phyloP scores from a whole-genome alignment of 2,329 filamentous ascomycete species.

The Sordariomycetes sp. region DNA sequence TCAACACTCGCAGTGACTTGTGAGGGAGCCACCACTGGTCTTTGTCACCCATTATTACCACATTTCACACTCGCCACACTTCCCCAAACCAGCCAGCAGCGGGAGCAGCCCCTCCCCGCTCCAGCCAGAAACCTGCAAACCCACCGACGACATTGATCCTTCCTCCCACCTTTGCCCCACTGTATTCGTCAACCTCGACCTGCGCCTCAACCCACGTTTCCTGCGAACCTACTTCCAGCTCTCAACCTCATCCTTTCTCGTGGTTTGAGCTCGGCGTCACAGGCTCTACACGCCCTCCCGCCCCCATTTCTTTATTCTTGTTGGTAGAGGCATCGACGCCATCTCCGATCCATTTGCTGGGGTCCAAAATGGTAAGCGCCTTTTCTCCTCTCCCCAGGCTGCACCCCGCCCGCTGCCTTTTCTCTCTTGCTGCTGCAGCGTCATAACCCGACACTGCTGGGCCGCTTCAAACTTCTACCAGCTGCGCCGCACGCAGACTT shows the following conservation, averaged over 20 bases:
- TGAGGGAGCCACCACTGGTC: not conserved
- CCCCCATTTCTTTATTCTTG: not conserved
- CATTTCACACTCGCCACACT: not conserved
- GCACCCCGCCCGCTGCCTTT: not conserved
- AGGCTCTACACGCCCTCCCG: not conserved
- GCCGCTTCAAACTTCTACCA: not conserved
- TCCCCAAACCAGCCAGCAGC: not conserved
- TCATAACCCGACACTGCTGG: not conserved
- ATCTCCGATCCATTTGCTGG: conserved; percentile 7
- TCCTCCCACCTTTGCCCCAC: not conserved
- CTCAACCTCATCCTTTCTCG: not conserved
- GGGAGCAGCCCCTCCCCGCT: not conserved
- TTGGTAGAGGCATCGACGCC: conserved; percentile 1
- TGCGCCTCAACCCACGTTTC: not conserved
- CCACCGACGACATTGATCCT: not conserved
- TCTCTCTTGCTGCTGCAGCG: not conserved
- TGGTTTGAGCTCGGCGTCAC: not conserved
- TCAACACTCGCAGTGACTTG: not conserved
- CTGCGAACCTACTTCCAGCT: not conserved
- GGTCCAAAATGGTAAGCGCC: conserved; percentile 2
- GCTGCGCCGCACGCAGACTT: not conserved
- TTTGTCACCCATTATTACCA: not conserved
- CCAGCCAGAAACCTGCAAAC: not conserved
- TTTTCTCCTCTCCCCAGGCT: not conserved
- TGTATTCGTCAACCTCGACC: not conserved